Evolutionary conservation across 805 yeast genomes (phyloP), one percentile per base, ranked within the genome.

Genomic region (Hanseniaspora meyeri): DNA sequence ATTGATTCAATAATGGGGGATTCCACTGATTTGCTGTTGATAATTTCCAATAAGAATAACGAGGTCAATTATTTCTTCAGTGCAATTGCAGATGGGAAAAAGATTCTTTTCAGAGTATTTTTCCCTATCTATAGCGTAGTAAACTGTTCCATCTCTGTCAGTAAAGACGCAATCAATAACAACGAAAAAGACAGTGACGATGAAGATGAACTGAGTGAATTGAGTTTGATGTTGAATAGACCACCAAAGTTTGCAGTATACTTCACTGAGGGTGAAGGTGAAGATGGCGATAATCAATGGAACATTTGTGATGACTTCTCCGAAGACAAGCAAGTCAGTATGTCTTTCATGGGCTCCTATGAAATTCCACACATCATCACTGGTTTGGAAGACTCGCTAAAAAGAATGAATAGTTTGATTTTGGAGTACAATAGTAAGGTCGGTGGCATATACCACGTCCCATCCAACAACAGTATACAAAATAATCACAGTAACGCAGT

Each of bases 241-340:
- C 78, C 86, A 43, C 95, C 95, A 5, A 82, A 81, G 63, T 86
- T 86, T 68, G 87, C 90, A 0, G 93, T 86, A 1, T 83, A 82
- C 63, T 85, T 85, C 65, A 71, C 81, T 57, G 76, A 78, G 62
- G 79, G 79, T 17, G 66, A 64, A 1, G 79, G 79, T 17, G 66
- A 64, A 1, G 74, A 75, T 59, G 73, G 76, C 60, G 67, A 75
- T 27, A 82, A 82, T 65, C 85, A 81, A 62, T 83, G 90, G 90
- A 81, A 86, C 1, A 81, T 84, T 29, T 85, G 91, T 68, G 91
- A 84, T 58, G 95, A 86, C 68, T 86, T 86, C 61, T 81, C 87
- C 58, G 93, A 85, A 63, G 90, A 87, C 14, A 88, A 83, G 63
- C 91, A 85, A 65, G 93, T 86, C 6, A 80, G 79, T 55, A 77